These are phyloP conservation scores for Apiospora sp. DNA, from an alignment of 2,329 filamentous ascomycete genomes.

Conservation along the genomic window DNA sequence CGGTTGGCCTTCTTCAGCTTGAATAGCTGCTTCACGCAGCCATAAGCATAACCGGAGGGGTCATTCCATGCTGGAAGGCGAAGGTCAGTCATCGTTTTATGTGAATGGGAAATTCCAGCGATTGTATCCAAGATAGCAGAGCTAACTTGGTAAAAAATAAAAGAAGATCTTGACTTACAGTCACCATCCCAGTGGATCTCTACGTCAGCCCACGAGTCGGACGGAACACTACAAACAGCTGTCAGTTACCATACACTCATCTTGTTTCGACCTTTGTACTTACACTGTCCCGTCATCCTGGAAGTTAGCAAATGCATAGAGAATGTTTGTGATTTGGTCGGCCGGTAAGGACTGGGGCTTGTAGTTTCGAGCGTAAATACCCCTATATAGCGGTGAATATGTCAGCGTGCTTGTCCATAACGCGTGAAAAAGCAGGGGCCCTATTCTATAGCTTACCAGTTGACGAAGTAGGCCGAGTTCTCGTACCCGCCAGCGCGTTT, in stretches of 20 bases:
- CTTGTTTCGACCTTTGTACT: constrained; percentile 34
- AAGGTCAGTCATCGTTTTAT: background rate
- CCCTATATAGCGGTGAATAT: constrained; percentile 51
- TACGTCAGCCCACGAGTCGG: constrained; percentile 73
- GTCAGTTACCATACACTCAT: background rate
- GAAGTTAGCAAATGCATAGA: constrained; percentile 85
- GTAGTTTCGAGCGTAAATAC: constrained; percentile 77
- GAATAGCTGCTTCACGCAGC: constrained; percentile 81
- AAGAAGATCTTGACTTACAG: constrained; percentile 48
- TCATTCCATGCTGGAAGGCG: constrained; percentile 62
- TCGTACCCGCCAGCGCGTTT: constrained; percentile 45
- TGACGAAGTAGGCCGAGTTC: constrained; percentile 57
- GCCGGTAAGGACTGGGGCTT: constrained; percentile 75
- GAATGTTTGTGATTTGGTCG: constrained; percentile 76
- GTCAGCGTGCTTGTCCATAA: constrained; percentile 27
- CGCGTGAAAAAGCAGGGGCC: background rate
- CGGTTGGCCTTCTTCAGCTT: constrained; percentile 80
- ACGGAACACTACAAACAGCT: constrained; percentile 48
- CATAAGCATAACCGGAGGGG: constrained; percentile 76
- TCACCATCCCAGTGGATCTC: constrained; percentile 78
- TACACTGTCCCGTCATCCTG: constrained; percentile 75
- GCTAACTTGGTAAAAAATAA: background rate
- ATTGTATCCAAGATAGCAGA: background rate
- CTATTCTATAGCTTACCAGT: constrained; percentile 49
- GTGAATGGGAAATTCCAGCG: background rate